Evolutionary conservation across 2,329 filamentous ascomycete species (phyloP), one percentile per base, ranked within the genome.

Genomic region (Hymenoscyphus albidus): DNA sequence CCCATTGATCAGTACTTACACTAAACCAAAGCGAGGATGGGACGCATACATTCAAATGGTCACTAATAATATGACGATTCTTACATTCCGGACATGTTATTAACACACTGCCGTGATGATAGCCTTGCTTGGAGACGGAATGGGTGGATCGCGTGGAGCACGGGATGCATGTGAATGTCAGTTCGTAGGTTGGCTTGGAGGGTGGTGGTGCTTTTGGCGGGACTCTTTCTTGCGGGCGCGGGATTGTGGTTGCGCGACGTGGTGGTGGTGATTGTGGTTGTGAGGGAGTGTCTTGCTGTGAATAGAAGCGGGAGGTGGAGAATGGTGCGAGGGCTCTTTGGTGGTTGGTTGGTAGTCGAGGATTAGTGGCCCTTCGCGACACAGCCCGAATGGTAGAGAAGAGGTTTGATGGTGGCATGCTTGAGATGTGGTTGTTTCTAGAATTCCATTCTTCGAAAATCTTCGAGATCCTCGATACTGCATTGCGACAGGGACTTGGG

Each of bases 151-250:
- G 89, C 42, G 85, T 80, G 57, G 83, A 81, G 79, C 95, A 99
- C 39, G 91, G 92, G 65, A 90, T 88, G 83, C 95, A 99, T 70
- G 95, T 99, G 77, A 99, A 97, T 59, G 88, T 91, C 69, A 99
- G 83, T 71, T 92, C 84, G 79, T 98, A 99, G 64, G 91, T 86
- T 1, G 92, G 92, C 62, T 72, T 68, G 5, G 64, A 60, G 1
- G 64, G 59, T 2, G 61, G 62, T 12, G 62, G 62, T 44, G 32
- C 22, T 22, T 32, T n/a, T 51, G 35, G 38, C 3, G 13, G 38
- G 22, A 9, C n/a, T 59, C 42, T 59, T n/a, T n/a, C 9, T 32
- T 22, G 35, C 16, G 38, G 58, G 22, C 22, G 16, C 22, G 58
- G 58, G 12, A 44, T 48, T 42, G 55, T 16, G 31, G 55, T 32